Evolutionary conservation across 176 grass and related monocot species (phyloP).

Genomic region (Carex kokanica): DNA sequence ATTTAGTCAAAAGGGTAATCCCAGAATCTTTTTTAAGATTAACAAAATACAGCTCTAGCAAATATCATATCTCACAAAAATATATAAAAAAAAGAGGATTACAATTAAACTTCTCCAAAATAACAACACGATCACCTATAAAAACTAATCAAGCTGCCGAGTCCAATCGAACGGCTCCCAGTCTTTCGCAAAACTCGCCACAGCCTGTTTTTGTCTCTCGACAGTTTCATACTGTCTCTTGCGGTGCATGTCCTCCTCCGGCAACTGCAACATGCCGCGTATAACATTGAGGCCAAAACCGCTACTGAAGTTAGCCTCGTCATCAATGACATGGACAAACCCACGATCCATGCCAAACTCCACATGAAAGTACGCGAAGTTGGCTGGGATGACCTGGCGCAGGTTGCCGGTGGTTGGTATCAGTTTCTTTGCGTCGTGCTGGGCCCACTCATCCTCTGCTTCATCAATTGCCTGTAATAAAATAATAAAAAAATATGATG

Average conservation of each 20-base stretch:
- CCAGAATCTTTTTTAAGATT: neutral
- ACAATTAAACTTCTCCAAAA: neutral
- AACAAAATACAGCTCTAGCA: neutral
- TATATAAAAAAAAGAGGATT: neutral
- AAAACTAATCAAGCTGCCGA: slow-evolving; percentile 38
- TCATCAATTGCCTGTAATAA: slow-evolving; percentile 77
- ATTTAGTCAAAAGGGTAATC: neutral
- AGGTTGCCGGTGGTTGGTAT: slow-evolving; percentile 81
- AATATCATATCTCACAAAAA: neutral
- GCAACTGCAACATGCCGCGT: slow-evolving; percentile 65
- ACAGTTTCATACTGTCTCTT: slow-evolving; percentile 55
- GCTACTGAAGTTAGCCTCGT: slow-evolving; percentile 65
- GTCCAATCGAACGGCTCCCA: slow-evolving; percentile 96
- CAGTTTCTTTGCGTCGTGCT: slow-evolving; percentile 89
- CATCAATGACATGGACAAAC: slow-evolving; percentile 93
- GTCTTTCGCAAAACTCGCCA: slow-evolving; percentile 49
- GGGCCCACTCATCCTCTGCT: slow-evolving; percentile 86
- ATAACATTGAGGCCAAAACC: slow-evolving; percentile 84
- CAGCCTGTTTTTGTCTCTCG: slow-evolving; percentile 64
- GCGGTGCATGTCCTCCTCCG: slow-evolving; percentile 85
- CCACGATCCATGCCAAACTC: slow-evolving; percentile 82
- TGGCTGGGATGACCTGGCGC: slow-evolving; percentile 64
- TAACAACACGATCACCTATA: neutral
- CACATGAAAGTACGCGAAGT: slow-evolving; percentile 94
- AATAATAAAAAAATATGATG: neutral